Percentiles rank a stretch among this genome's conserved stretches.
These are phyloP conservation scores for Dictyostelium firmibasis DNA, from an alignment of 78 protist genomes.

Conservation along the genomic window DNA sequence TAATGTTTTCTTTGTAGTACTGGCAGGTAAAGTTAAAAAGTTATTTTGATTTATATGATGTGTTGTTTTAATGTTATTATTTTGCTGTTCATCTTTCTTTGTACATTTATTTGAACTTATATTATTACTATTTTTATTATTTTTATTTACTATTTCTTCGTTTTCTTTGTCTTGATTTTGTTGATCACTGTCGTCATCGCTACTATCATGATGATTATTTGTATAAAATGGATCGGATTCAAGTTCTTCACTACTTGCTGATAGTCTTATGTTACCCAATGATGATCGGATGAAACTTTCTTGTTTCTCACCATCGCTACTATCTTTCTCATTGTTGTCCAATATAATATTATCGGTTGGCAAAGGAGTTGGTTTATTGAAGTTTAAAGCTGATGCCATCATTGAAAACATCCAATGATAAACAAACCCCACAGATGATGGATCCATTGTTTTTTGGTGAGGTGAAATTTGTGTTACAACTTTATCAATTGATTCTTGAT, in stretches of 20 bases:
- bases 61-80: neutral
- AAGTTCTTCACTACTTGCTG: neutral
- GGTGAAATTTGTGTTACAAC: slow-evolving; percentile 8
- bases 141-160: neutral
- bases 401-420: slow-evolving; percentile 77
- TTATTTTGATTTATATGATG: slow-evolving; percentile 30
- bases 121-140: no score
- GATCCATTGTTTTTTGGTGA: slow-evolving; percentile 58
- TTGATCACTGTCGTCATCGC: neutral
- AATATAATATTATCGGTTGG: neutral
- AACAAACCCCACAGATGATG: slow-evolving; percentile 52
- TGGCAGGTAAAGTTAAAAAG: neutral
- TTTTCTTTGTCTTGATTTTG: neutral
- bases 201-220: neutral
- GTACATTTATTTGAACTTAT: neutral
- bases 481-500: slow-evolving; percentile 40
- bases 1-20: slow-evolving; percentile 77
- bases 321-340: neutral
- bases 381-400: slow-evolving; percentile 47
- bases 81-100: neutral
- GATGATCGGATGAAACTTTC: neutral
- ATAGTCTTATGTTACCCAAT: neutral
- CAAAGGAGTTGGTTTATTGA: neutral
- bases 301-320: neutral
- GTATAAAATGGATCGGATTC: neutral